Evolutionary conservation across 2,329 filamentous ascomycete species (phyloP), one percentile per base, ranked within the genome.

Genomic region (Cladosporium velox): DNA sequence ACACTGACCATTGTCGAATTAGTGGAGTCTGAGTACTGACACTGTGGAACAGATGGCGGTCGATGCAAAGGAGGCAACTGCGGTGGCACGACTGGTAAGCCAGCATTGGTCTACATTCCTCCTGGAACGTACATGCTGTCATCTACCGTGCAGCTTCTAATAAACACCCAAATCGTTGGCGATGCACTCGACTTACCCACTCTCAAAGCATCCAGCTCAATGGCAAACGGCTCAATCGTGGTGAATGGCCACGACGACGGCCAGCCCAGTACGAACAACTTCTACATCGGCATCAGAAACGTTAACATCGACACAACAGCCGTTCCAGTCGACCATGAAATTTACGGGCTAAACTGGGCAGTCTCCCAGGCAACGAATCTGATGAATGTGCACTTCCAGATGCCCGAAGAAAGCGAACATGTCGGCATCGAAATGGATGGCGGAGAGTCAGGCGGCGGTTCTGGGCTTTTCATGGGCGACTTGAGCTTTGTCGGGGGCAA

Each of bases 151-250:
- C 80, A 93, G 57, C 89, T 92, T 74, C 90, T 90, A 78, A 97
- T 97, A 83, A 96, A 96, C 81, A 96, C 93, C 12, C 92, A 96
- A 78, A 87, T 97, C 68, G 84, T 97, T 44, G 93, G 93, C 65
- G 92, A 97, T 81, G 88, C 89, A 55, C 73, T 86, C 71, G 82
- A 85, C 68, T 79, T 88, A 10, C 93, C 93, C 0, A 89, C 89
- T 0, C 83, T 97, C 78, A 72, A 70, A 64, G 80, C 79, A 28
- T 97, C 74, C 2, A 49, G 64, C 12, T 67, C 66, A 3, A 44
- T 64, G 24, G 10, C 61, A 2, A 57, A 26, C 12, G 61, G 61
- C 35, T 64, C 61, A 18, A 15, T 47, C 10, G 51, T 64, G 2
- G 35, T 64, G 8, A 64, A 64, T 15, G 61, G 51, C 11, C 18